Evolutionary conservation across 2,329 filamentous ascomycete genomes (phyloP).

Genomic region (Diaporthe helianthi): DNA sequence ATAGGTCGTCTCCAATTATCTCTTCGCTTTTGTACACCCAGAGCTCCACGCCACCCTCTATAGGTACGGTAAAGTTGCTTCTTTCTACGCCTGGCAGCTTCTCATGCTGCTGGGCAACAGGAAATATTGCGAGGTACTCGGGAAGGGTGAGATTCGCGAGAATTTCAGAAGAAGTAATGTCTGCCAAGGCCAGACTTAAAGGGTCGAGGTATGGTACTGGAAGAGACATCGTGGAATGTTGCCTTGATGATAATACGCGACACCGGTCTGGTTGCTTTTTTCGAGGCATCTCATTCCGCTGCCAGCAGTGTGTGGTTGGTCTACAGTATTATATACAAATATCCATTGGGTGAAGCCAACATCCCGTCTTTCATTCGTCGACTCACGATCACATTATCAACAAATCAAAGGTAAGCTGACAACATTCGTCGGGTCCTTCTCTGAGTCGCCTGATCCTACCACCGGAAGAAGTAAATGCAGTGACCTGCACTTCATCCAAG

Average conservation of each 20-base stretch:
- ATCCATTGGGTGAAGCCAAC: fast-evolving
- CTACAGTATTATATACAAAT: not conserved
- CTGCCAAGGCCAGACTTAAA: not conserved
- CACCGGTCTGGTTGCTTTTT: not conserved
- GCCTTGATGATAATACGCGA: too few relatives aligned
- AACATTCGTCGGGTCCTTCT: too few relatives aligned
- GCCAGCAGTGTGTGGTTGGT: fast-evolving
- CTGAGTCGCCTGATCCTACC: not conserved
- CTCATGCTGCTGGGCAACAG: not conserved
- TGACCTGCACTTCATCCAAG: too few relatives aligned
- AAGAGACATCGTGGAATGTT: not conserved
- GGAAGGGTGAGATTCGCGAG: not conserved
- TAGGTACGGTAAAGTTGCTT: not conserved
- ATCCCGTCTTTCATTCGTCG: not conserved
- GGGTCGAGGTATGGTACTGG: not conserved
- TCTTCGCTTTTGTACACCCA: not conserved
- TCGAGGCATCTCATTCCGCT: not conserved
- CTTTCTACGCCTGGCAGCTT: not conserved
- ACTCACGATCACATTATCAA: not conserved
- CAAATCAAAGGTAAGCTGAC: not conserved
- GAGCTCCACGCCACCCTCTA: not conserved
- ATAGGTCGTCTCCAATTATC: not conserved
- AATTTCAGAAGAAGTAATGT: not conserved
- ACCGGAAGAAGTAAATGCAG: not conserved
- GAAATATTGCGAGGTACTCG: not conserved